A percentile compares a stretch with the other conserved stretches of the same genome.
These are phyloP conservation scores for Chrysophaeum taylorii DNA, from an alignment of 352 stramenopile genomes.

Conservation along the genomic window DNA sequence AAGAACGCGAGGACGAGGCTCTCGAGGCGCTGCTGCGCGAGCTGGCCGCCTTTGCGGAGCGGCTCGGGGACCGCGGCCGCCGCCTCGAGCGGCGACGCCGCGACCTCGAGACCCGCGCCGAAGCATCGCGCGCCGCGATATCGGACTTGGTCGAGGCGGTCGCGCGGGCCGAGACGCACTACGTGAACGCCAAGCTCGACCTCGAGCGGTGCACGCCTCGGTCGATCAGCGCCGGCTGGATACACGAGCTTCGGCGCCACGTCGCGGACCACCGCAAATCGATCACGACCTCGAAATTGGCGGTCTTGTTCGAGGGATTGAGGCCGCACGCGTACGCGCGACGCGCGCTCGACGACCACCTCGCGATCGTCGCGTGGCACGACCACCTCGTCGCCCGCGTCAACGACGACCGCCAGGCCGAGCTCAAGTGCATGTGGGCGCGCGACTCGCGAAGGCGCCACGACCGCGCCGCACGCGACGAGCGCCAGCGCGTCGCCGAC, in stretches of 20 bases:
- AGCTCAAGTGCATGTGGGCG: slow-evolving; percentile 10
- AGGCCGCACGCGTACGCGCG: no score
- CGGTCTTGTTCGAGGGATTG: not conserved
- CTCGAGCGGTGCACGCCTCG: slow-evolving; percentile 9
- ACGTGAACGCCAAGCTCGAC: slow-evolving; percentile 15
- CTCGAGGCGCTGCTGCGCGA: slow-evolving; percentile 5
- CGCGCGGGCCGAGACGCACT: slow-evolving; percentile 10
- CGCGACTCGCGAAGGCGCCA: slow-evolving; percentile 11
- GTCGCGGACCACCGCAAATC: not conserved
- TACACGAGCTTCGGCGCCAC: not conserved
- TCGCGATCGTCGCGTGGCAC: not conserved
- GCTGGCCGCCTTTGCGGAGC: slow-evolving; percentile 8
- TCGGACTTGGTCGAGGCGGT: slow-evolving; percentile 10
- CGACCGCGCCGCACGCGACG: slow-evolving; percentile 14
- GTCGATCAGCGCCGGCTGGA: slow-evolving; percentile 7
- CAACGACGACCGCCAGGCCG: not conserved
- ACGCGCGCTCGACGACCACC: not conserved
- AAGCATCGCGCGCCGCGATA: not conserved
- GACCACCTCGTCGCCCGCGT: not conserved
- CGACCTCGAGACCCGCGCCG: no score
- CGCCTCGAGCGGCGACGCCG: slow-evolving; percentile 5
- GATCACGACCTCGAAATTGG: not conserved
- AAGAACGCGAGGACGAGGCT: slow-evolving; percentile 13
- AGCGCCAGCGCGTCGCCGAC: slow-evolving; percentile 21
- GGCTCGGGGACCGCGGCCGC: not conserved